Evolutionary conservation across 163 green algal species (phyloP).

Genomic region (Prototheca wickerhamii): DNA sequence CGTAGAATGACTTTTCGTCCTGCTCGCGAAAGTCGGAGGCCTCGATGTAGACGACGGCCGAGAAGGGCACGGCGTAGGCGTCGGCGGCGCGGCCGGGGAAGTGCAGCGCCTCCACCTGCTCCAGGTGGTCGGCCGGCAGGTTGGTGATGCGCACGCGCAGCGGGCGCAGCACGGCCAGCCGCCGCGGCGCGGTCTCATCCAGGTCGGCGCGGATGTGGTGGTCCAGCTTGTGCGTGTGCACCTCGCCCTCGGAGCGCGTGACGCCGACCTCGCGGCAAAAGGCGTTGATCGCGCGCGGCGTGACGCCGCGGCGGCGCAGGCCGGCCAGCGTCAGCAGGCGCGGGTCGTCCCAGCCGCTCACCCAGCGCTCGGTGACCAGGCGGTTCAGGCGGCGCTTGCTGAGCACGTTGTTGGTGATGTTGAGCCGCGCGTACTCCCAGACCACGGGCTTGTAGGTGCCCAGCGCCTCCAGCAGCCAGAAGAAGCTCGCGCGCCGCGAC

Average conservation of each 20-base stretch:
- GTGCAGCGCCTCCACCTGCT: slow-evolving; percentile 57
- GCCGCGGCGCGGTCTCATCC: slow-evolving; percentile 61
- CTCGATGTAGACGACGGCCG: slow-evolving; percentile 90
- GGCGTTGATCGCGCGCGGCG: slow-evolving; percentile 79
- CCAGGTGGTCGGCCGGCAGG: slow-evolving; percentile 58
- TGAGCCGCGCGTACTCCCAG: slow-evolving; percentile 94
- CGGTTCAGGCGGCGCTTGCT: slow-evolving; percentile 94
- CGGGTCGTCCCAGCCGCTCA: slow-evolving; percentile 97
- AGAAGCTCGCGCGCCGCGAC: slow-evolving; percentile 88
- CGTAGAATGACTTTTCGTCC: slow-evolving; percentile 91
- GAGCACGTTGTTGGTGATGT: slow-evolving; percentile 89
- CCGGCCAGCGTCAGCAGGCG: slow-evolving; percentile 85
- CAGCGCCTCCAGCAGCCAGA: slow-evolving; percentile 88
- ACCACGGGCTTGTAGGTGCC: slow-evolving; percentile 93
- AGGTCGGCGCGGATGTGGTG: slow-evolving; percentile 80
- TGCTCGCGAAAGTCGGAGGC: slow-evolving; percentile 79
- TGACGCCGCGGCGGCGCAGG: slow-evolving; percentile 83
- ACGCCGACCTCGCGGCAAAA: slow-evolving; percentile 85
- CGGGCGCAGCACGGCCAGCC: slow-evolving; percentile 81
- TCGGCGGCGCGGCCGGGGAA: slow-evolving; percentile 69
- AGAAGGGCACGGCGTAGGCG: slow-evolving; percentile 57
- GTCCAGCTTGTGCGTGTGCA: slow-evolving; percentile 86
- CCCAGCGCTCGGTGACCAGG: slow-evolving; percentile 73
- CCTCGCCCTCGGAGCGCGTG: slow-evolving; percentile 71
- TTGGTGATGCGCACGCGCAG: slow-evolving; percentile 88